Base-by-base conservation (phyloP, 2,329 filamentous ascomycete species). In the Sporothrix inflata region DNA sequence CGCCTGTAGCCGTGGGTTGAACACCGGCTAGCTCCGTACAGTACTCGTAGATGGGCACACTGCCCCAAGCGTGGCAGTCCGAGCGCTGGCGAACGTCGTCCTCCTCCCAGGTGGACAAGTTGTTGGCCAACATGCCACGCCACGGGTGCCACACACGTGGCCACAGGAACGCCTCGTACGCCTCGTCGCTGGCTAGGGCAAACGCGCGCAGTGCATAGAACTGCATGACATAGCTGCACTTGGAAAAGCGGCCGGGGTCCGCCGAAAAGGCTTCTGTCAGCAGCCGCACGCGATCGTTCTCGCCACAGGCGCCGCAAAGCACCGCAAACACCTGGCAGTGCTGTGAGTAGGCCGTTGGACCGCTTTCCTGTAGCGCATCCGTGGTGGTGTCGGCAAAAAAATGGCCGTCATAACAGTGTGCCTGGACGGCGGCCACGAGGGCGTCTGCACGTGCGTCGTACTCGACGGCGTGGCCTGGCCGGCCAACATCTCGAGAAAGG, bases 31-130 rank as follows among this genome's bases (percentile, higher is more conserved):
- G 11, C 74, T 83, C 82, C 9, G 79, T 79, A 42, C 78, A 80
- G 51, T 79, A 83, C 71, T 83, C 82, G 68, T 83, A 83, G 4
- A 84, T 76, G 0, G 82, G 82, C 19, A 82, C 81, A 71, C 81
- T 81, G 1, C 82, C 81, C 82, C 81, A 84, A 1, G 82, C 82
- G 76, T 84, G 82, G 67, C 82, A 84, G 74, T 84, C 82, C 1
- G 81, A 83, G 4, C 82, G 78, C 73, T 82, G 81, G 2, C 79
- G 75, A 5, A 84, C 82, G 71, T 81, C 79, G 67, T 84, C 82
- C 70, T 84, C 82, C 57, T 80, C 80, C 82, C 82, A 83, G 3
- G 82, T 84, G 0, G 81, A 78, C 11, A 84, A 70, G 68, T 82
- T 81, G 70, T 80, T 78, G 1, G 75, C 76, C 3, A 84, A 73